Evolutionary conservation across 331 rosid species (phyloP), one percentile per base, ranked within the genome.

Genomic region (Prunus yedoensis): DNA sequence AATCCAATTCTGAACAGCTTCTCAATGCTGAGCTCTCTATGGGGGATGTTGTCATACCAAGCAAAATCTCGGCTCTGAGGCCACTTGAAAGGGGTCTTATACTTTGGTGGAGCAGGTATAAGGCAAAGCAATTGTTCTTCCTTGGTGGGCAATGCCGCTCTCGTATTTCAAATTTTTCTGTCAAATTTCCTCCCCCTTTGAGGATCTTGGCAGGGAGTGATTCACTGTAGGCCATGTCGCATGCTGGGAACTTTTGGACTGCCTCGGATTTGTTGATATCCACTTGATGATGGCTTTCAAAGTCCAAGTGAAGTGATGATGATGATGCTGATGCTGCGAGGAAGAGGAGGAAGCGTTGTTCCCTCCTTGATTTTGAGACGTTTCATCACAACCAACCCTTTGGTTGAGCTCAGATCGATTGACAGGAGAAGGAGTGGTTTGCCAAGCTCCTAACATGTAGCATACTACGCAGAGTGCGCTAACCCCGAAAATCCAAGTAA

Each of bases 1-100:
- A 85, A 95, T 90, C 99, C 99, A 95, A 41, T 95, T 95, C 74
- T 95, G 99, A 66, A 90, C 53, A 45, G 97, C 99, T 79, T 95
- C 83, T 95, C 99, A 35, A 95, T 87, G 73, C 99, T 95, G 27
- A 95, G 97, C 51, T 89, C 97, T 73, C 89, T 92, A 41, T 95
- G 99, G 0, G 99, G 99, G 71, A 95, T 95, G 78, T 95, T 95
- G 75, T 83, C 92, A 72, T 86, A 95, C 99, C 99, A 95, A 4
- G 97, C 97, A 54, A 71, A 95, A 46, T 95, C 97, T 47, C 96
- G 70, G 66, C 99, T 92, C 79, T 92, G 97, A 53, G 99, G 99
- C 99, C 99, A 95, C 69, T 82, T 88, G 54, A 95, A 94, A 67
- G 99, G 99, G 12, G 92, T 64, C 87, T 92, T 95, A 50, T 95